phyloP scores from a whole-genome alignment of 495 filamentous ascomycete species.

The Tuber borchii region DNA sequence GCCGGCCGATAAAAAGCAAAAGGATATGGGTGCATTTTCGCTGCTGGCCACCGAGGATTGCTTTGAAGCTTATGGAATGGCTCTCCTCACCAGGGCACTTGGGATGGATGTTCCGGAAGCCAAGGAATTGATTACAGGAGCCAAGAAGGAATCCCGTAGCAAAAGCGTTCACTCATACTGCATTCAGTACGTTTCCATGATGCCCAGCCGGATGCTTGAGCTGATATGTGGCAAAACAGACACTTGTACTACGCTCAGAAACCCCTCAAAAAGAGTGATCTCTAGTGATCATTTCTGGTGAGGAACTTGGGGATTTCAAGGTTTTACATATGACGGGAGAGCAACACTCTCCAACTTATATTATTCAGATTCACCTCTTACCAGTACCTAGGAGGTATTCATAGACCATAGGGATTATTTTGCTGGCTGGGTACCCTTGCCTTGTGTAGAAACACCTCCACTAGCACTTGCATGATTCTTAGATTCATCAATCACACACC shows the following conservation, averaged over 20 bases:
- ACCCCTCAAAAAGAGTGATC: not conserved
- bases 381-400: too few species aligned
- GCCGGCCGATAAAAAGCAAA: conserved; percentile 26
- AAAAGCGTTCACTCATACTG: conserved; percentile 28
- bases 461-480: not conserved
- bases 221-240: conserved; percentile 5
- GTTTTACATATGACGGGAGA: not conserved
- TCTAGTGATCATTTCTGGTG: not conserved
- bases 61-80: conserved; percentile 31
- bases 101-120: conserved; percentile 21
- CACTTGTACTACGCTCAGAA: conserved; percentile 24
- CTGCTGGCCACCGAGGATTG: conserved; percentile 17
- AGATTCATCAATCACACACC: not conserved
- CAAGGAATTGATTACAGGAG: not conserved
- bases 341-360: not conserved
- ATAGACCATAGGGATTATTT: too few species aligned
- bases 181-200: conserved; percentile 17
- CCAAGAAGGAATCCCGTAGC: conserved; percentile 19
- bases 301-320: not conserved
- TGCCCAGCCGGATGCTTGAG: not conserved
- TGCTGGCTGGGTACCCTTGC: too few species aligned
- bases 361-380: not conserved
- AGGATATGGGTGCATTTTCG: conserved; percentile 25
- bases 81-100: conserved; percentile 21
- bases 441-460: too few species aligned